These are phyloP conservation scores for Thalassiosira mediterranea DNA, from an alignment of 352 stramenopile species.

Conservation along the genomic window DNA sequence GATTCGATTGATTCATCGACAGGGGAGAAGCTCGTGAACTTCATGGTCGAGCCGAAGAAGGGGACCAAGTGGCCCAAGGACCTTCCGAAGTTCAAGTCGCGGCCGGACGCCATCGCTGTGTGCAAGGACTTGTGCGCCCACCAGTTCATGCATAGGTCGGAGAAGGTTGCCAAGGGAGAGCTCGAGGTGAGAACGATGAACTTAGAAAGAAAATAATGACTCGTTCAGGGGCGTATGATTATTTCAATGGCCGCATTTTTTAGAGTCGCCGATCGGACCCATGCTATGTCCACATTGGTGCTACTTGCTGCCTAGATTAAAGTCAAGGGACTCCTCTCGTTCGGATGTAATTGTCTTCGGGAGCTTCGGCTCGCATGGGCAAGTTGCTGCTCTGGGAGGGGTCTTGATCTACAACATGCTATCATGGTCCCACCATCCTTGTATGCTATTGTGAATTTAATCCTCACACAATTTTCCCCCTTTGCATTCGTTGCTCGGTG, in stretches of 20 bases:
- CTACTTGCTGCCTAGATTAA: constrained; percentile 65
- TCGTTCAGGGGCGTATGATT: background rate
- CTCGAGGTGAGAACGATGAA: constrained; percentile 67
- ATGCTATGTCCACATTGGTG: constrained; percentile 56
- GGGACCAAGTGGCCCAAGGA: constrained; percentile 84
- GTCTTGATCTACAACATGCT: constrained; percentile 63
- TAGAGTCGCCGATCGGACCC: constrained; percentile 59
- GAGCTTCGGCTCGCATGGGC: constrained; percentile 34
- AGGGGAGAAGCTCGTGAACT: constrained; percentile 86
- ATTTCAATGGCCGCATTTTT: constrained; percentile 53
- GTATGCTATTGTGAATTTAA: no score
- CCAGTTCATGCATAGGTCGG: constrained; percentile 82
- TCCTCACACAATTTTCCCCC: no score
- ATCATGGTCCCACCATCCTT: no score
- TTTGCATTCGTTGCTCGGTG: no score
- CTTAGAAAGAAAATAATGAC: no score
- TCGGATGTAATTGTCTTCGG: constrained; percentile 52
- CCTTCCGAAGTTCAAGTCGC: constrained; percentile 79
- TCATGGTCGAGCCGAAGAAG: constrained; percentile 84
- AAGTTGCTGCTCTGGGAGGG: constrained; percentile 52
- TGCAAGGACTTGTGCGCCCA: constrained; percentile 80
- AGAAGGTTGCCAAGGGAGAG: constrained; percentile 84
- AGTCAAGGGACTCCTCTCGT: constrained; percentile 59
- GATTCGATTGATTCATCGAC: background rate
- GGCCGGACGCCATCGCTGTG: constrained; percentile 76